Evolutionary conservation across 2,329 filamentous ascomycete genomes (phyloP).

Genomic region (Dichotomopilus funicola): DNA sequence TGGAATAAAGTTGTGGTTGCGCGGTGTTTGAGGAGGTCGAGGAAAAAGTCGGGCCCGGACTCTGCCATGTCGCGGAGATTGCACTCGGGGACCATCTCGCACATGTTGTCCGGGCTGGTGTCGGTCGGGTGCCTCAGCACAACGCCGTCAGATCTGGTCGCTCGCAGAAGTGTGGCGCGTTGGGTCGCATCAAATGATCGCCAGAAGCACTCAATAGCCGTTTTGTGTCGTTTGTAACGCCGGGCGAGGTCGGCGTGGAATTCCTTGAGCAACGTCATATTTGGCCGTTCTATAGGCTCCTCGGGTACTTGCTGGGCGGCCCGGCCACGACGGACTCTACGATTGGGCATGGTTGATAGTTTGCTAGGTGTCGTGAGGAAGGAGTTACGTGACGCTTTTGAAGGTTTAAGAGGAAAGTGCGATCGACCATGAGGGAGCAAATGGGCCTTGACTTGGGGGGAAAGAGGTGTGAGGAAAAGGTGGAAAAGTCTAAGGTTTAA

Average conservation of each 20-base stretch:
- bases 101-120: constrained; percentile 31
- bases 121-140: constrained; percentile 34
- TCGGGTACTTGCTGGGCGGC: no score
- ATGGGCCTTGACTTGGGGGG: no score
- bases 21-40: constrained; percentile 16
- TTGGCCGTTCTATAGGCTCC: no score
- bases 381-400: no score
- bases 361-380: no score
- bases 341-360: no score
- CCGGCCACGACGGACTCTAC: no score
- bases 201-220: constrained; percentile 36
- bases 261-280: constrained; percentile 18
- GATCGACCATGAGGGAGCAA: no score
- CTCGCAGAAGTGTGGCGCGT: constrained; percentile 31
- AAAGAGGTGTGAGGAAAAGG: no score
- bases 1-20: constrained; percentile 14
- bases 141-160: constrained; percentile 27
- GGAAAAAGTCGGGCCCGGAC: constrained; percentile 28
- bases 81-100: constrained; percentile 37
- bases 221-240: constrained; percentile 33
- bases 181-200: constrained; percentile 31
- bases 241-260: constrained; percentile 34
- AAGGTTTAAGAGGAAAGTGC: no score
- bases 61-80: constrained; percentile 37
- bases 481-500: no score